Evolutionary conservation across 495 filamentous ascomycete genomes (phyloP), one percentile per base, ranked within the genome.

Genomic region (Melanomma pulvis-pyrius): DNA sequence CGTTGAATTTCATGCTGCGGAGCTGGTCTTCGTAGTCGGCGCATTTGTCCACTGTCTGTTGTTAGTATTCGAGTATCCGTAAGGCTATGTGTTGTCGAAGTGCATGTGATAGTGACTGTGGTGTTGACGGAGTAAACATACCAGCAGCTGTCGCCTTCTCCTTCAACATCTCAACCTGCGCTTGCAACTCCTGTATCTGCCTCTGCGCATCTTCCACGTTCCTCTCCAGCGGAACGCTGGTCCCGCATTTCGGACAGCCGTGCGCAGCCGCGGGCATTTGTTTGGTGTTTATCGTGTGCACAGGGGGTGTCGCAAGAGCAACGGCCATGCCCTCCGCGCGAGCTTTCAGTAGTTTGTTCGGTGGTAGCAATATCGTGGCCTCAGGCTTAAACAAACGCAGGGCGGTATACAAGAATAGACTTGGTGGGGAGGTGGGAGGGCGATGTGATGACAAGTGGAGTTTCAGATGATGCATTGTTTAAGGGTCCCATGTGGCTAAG

Each of bases 11-110:
- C 56, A 92, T 82, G 32, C 82, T 82, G 62, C 83, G 83, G 8
- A 96, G 78, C 77, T 96, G 91, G 75, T 96, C 91, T 83, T 98
- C 94, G 83, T 97, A 97, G 79, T 96, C 91, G 73, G 92, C 90
- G 77, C 92, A 87, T 80, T 91, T 90, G 79, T 92, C 87, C 60
- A 82, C 84, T 87, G 69, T 72, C 32, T 30, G 50, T 66, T 30
- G 49, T 60, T 9, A 53, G 60, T 24, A 46, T 61, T 48, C 44
- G 6, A 25, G 19, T 28, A 4, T 52, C 7, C 5, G 50, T 22
- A 57, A 28, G 19, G 17, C 15, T 30, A 46, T 26, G 22, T 50
- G 24, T 47, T 21, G 26, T 25, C n/a, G n/a, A n/a, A n/a, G n/a
- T 55, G n/a, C 17, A 25, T 19, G 39, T 60, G 48, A 6, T 54